Percentiles rank a stretch among this genome's conserved stretches.
Conservation (phyloP, 208 protist genomes). For the Angomonas ambiguus region DNA sequence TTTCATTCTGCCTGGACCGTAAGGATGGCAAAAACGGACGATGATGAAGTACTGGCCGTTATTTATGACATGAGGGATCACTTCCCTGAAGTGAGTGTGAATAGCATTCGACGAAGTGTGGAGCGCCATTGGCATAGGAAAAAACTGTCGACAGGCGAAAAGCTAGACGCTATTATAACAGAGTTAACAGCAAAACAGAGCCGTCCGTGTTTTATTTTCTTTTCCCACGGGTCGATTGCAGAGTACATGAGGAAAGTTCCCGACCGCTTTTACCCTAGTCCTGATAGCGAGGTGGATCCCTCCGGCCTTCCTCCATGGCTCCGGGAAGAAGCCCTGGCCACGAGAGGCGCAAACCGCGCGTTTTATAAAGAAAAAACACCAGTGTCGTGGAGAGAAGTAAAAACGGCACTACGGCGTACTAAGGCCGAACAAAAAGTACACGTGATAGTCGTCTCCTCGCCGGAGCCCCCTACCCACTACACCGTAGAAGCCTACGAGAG, state of each 20-base stretch:
- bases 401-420: conserved; percentile 12
- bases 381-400: not conserved
- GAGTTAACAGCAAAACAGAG: not conserved
- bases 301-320: not conserved
- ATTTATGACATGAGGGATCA: not conserved
- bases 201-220: conserved; percentile 1
- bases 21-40: not conserved
- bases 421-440: conserved; percentile 17
- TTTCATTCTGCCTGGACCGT: too few species aligned
- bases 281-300: not conserved
- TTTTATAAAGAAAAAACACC: not conserved
- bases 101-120: not conserved
- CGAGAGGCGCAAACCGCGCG: not conserved
- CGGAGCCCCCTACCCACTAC: not conserved
- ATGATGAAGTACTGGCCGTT: not conserved
- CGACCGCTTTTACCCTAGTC: not conserved
- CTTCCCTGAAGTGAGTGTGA: not conserved
- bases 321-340: not conserved
- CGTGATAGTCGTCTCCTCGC: conserved; percentile 31
- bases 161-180: not conserved
- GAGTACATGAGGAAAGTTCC: not conserved
- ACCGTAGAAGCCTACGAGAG: conserved; percentile 31
- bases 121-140: not conserved
- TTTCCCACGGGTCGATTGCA: not conserved
- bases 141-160: not conserved